Conservation (phyloP, 1,284 basidiomycete genomes). For the Microbotryum lychnidis-dioicae region DNA sequence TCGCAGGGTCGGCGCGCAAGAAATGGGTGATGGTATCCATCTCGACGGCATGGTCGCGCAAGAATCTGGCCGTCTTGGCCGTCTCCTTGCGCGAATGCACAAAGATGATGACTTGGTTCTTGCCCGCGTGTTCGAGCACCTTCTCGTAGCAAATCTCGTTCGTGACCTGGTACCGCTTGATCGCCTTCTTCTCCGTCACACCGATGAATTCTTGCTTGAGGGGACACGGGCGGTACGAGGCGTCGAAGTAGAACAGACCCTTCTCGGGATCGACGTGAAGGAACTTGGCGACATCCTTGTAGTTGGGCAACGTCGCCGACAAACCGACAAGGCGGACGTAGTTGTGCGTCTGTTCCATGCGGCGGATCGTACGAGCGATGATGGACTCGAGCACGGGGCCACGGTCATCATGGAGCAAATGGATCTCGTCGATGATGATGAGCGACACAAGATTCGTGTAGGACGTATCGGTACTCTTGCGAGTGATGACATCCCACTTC, state of each 20-base stretch:
- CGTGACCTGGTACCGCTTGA: constrained; percentile 95
- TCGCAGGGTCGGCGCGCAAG: constrained; percentile 81
- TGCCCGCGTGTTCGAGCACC: constrained; percentile 75
- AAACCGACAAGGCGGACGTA: constrained; percentile 91
- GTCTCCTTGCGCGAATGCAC: constrained; percentile 98
- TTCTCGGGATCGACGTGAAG: constrained; percentile 86
- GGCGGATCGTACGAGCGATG: constrained; percentile 79
- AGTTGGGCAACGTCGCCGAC: constrained; percentile 95
- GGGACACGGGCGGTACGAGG: constrained; percentile 84
- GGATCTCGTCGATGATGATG: constrained; percentile 98
- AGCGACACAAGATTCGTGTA: constrained; percentile 96
- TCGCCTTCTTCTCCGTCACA: constrained; percentile 98
- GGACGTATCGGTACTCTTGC: constrained; percentile 92
- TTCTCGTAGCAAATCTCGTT: constrained; percentile 99
- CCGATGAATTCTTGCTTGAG: constrained; percentile 96
- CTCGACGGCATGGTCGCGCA: constrained; percentile 91
- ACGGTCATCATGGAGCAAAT: constrained; percentile 93
- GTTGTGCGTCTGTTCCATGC: constrained; percentile 89
- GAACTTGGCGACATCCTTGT: constrained; percentile 97
- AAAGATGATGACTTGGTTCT: constrained; percentile 84
- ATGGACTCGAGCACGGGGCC: constrained; percentile 94
- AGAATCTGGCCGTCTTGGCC: constrained; percentile 90
- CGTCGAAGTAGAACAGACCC: constrained; percentile 96
- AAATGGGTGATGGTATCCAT: constrained; percentile 94
- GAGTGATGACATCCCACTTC: constrained; percentile 99